Percentiles rank a stretch among this genome's conserved stretches.
phyloP scores from a whole-genome alignment of 352 stramenopile genomes.

The Globisporangium polare region DNA sequence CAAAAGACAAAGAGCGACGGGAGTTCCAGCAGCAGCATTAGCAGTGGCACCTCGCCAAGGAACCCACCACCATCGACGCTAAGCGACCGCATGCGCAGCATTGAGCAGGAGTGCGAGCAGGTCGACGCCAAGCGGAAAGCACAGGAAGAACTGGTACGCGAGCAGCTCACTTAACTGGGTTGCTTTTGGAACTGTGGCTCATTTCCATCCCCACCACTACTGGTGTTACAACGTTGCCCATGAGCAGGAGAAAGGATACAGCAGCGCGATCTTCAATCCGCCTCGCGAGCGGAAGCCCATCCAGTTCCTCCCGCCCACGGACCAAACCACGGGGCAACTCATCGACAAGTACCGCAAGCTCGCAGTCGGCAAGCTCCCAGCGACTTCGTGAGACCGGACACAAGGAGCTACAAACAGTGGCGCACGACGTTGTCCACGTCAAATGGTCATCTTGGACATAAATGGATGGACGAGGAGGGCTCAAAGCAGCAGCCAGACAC shows the following conservation, averaged over 20 bases:
- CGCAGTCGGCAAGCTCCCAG: conserved; percentile 57
- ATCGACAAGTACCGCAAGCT: conserved; percentile 85
- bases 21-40: background rate
- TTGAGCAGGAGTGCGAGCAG: conserved; percentile 13
- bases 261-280: conserved; percentile 54
- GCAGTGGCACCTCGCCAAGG: background rate
- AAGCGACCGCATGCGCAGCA: conserved; percentile 10
- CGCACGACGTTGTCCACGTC: too few relatives aligned
- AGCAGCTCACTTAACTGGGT: background rate
- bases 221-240: too few relatives aligned
- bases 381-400: conserved; percentile 6
- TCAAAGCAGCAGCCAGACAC: background rate
- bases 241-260: conserved; percentile 38
- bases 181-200: background rate
- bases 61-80: background rate
- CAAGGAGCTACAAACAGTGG: too few relatives aligned
- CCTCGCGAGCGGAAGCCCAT: conserved; percentile 40
- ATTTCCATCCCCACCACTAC: background rate
- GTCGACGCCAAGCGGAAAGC: conserved; percentile 7
- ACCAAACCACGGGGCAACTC: conserved; percentile 62
- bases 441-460: background rate
- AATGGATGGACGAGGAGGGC: background rate
- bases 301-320: conserved; percentile 44
- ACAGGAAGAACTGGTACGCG: conserved; percentile 3
- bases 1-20: conserved; percentile 11